Evolutionary conservation across 1,139 yeast genomes (phyloP).

Genomic region (Pneumocystis jirovecii): DNA sequence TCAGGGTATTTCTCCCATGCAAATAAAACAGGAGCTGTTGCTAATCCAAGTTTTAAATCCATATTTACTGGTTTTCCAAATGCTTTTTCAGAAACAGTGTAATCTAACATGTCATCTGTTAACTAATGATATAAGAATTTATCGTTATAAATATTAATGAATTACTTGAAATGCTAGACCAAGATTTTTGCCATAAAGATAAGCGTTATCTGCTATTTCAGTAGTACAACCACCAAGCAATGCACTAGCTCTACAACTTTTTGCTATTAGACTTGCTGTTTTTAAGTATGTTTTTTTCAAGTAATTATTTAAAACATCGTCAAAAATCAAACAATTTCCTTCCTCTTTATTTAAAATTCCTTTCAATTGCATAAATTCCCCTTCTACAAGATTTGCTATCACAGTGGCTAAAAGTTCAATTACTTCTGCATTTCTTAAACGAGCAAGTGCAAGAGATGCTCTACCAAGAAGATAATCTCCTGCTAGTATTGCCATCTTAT

Average conservation of each 20-base stretch:
- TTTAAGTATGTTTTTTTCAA: constrained; percentile 87
- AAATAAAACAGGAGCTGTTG: constrained; percentile 89
- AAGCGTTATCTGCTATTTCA: constrained; percentile 63
- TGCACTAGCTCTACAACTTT: constrained; percentile 85
- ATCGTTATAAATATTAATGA: not conserved
- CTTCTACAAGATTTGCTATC: constrained; percentile 92
- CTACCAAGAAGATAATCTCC: constrained; percentile 92
- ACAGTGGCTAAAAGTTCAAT: constrained; percentile 89
- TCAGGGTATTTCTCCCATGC: constrained; percentile 88
- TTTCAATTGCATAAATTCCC: constrained; percentile 95
- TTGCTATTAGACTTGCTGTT: constrained; percentile 92
- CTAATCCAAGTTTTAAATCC: constrained; percentile 81
- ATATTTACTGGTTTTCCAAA: constrained; percentile 86
- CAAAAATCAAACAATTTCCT: constrained; percentile 44
- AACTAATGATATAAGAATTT: constrained; percentile 22
- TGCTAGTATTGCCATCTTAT: constrained; percentile 93
- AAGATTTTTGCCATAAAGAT: constrained; percentile 79
- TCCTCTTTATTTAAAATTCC: constrained; percentile 74
- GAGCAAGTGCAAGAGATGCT: constrained; percentile 89
- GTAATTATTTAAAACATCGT: constrained; percentile 26
- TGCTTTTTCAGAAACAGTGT: constrained; percentile 65
- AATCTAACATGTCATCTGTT: constrained; percentile 92
- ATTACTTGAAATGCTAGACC: constrained; percentile 78
- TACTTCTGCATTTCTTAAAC: constrained; percentile 91
- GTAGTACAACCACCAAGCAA: constrained; percentile 76